A percentile compares a stretch with the other conserved stretches of the same genome.
Conservation (phyloP, 2,329 filamentous ascomycete genomes). For the Chaetomium sp. region DNA sequence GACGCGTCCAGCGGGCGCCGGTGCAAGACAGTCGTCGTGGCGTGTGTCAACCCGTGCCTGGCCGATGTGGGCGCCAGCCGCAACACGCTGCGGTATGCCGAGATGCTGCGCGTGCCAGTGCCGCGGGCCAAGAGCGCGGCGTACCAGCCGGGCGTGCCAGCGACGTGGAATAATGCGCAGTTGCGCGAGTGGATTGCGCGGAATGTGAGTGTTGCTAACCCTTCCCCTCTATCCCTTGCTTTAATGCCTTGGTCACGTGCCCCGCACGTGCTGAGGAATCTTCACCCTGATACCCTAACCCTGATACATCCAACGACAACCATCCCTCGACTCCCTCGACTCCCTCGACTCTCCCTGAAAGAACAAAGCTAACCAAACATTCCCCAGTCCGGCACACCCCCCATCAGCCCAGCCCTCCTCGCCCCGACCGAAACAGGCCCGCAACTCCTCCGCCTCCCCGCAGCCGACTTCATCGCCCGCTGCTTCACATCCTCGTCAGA, state of each 20-base stretch:
- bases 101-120: slow-evolving; percentile 37
- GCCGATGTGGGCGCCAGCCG: slow-evolving; percentile 38
- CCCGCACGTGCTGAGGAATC: too few species aligned
- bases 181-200: slow-evolving; percentile 34
- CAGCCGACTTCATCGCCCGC: slow-evolving; percentile 34
- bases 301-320: too few species aligned
- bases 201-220: slow-evolving; percentile 31
- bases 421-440: slow-evolving; percentile 36
- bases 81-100: slow-evolving; percentile 44
- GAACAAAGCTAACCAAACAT: too few species aligned
- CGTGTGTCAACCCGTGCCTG: slow-evolving; percentile 42
- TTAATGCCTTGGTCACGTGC: not conserved
- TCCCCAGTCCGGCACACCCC: slow-evolving; percentile 34
- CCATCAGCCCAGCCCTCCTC: slow-evolving; percentile 29
- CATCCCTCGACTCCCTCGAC: too few species aligned
- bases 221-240: not conserved
- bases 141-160: slow-evolving; percentile 28
- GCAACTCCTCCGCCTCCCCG: slow-evolving; percentile 36
- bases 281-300: too few species aligned
- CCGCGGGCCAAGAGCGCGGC: slow-evolving; percentile 24
- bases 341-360: too few species aligned
- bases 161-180: slow-evolving; percentile 35
- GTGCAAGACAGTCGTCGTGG: slow-evolving; percentile 40
- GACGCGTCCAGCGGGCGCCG: slow-evolving; percentile 34
- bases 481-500: slow-evolving; percentile 31